Conservation (phyloP, 805 yeast genomes). For the Candida qinlingensis region DNA sequence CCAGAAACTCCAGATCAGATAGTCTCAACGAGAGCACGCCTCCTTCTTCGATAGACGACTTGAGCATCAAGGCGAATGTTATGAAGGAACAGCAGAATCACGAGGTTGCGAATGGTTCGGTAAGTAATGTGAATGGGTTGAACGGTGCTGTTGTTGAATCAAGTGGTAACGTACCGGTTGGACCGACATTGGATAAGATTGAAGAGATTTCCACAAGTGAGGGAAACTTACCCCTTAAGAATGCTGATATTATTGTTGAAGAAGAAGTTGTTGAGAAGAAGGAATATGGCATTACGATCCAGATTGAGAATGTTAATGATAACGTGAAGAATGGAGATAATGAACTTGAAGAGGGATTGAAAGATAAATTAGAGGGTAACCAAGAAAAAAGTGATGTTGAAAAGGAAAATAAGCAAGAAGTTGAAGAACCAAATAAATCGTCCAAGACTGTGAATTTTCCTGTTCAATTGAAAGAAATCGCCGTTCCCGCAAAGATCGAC, state of each 20-base stretch:
- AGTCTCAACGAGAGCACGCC: constrained; percentile 24
- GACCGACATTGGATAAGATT: constrained; percentile 16
- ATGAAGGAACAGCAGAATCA: not conserved
- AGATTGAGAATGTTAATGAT: not conserved
- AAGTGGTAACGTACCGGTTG: not conserved
- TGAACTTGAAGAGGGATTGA: not conserved
- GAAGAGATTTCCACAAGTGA: constrained; percentile 10
- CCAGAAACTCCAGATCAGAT: constrained; percentile 23
- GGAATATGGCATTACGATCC: no score
- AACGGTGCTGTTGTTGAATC: not conserved
- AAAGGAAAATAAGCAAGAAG: not conserved
- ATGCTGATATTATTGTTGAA: not conserved
- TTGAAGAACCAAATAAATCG: no score
- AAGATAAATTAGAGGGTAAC: not conserved
- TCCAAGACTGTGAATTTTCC: no score
- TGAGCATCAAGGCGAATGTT: constrained; percentile 3
- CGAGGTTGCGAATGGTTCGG: not conserved
- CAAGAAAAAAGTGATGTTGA: not conserved
- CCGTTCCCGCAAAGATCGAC: not conserved
- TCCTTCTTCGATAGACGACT: constrained; percentile 26
- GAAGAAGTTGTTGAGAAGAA: no score
- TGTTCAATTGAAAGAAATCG: not conserved
- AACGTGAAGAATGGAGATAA: not conserved
- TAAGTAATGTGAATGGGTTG: not conserved
- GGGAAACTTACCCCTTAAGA: not conserved